phyloP scores from a whole-genome alignment of 805 yeast species.

The Diddensiella caesifluorescens region DNA sequence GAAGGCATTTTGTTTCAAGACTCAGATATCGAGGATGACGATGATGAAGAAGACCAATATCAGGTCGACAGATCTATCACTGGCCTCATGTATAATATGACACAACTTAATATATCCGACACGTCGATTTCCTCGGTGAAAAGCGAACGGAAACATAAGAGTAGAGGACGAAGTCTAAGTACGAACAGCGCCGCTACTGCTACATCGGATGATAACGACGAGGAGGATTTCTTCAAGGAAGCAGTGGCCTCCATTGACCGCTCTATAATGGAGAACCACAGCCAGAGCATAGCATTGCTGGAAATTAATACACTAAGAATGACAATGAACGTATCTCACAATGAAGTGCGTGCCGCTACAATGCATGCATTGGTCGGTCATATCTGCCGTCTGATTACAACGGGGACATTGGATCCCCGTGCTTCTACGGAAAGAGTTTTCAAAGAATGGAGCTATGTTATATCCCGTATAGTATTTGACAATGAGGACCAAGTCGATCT shows the following conservation, averaged over 20 bases:
- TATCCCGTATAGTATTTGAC: constrained; percentile 80
- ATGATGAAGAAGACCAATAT: constrained; percentile 15
- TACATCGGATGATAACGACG: constrained; percentile 47
- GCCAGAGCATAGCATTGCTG: constrained; percentile 83
- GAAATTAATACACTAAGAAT: constrained; percentile 92
- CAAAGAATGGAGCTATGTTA: constrained; percentile 74
- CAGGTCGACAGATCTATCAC: constrained; percentile 15
- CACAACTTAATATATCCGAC: constrained; percentile 31
- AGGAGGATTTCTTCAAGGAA: constrained; percentile 78
- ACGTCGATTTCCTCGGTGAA: constrained; percentile 23
- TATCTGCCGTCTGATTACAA: constrained; percentile 65
- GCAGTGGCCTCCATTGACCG: constrained; percentile 92
- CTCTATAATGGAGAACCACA: constrained; percentile 89
- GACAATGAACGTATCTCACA: constrained; percentile 96
- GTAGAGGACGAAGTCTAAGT: constrained; percentile 22
- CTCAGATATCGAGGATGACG: constrained; percentile 17
- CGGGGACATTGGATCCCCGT: constrained; percentile 70
- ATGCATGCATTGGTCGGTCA: constrained; percentile 63
- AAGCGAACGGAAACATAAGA: constrained; percentile 15
- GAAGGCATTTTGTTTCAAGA: constrained; percentile 25
- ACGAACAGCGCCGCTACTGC: constrained; percentile 39
- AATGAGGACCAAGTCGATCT: constrained; percentile 73
- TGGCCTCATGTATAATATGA: constrained; percentile 26
- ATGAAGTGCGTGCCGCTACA: constrained; percentile 84
- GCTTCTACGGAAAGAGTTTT: constrained; percentile 75